Conservation (phyloP, 1,139 yeast genomes). For the Debaryomycetaceae sp. region DNA sequence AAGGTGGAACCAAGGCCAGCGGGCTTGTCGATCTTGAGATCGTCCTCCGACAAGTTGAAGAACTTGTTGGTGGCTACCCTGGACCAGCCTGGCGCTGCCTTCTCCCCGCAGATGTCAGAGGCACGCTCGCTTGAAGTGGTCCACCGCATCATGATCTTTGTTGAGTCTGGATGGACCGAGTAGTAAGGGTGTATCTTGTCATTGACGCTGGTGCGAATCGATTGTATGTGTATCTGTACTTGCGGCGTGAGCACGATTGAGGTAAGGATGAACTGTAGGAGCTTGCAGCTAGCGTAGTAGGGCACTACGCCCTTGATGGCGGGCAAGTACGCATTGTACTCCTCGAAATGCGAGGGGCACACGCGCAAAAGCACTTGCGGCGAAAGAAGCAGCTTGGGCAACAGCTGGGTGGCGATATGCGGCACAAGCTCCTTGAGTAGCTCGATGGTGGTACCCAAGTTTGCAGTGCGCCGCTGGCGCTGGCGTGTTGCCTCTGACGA, state of each 20-base stretch:
- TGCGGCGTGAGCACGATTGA: conserved; percentile 50
- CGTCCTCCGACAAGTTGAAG: conserved; percentile 11
- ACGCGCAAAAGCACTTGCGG: conserved; percentile 53
- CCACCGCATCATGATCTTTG: conserved; percentile 60
- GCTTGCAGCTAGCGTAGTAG: conserved; percentile 50
- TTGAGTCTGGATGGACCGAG: conserved; percentile 33
- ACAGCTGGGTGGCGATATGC: conserved; percentile 41
- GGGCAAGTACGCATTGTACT: conserved; percentile 52
- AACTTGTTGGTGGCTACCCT: conserved; percentile 26
- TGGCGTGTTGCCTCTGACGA: no score
- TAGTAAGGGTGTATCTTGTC: conserved; percentile 23
- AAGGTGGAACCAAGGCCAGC: conserved; percentile 17
- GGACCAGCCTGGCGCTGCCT: conserved; percentile 32
- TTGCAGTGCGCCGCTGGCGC: conserved; percentile 38
- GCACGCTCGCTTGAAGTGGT: conserved; percentile 49
- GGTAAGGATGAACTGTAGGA: conserved; percentile 51
- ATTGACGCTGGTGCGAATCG: conserved; percentile 24
- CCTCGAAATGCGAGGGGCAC: conserved; percentile 54
- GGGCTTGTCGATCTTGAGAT: conserved; percentile 11
- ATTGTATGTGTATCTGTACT: conserved; percentile 47
- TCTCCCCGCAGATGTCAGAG: conserved; percentile 1
- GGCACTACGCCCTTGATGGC: conserved; percentile 55
- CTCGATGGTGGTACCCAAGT: conserved; percentile 58
- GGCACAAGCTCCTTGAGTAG: conserved; percentile 55
- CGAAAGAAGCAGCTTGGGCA: conserved; percentile 49